phyloP scores from a whole-genome alignment of 345 rosid genomes.

The Mangifera indica region DNA sequence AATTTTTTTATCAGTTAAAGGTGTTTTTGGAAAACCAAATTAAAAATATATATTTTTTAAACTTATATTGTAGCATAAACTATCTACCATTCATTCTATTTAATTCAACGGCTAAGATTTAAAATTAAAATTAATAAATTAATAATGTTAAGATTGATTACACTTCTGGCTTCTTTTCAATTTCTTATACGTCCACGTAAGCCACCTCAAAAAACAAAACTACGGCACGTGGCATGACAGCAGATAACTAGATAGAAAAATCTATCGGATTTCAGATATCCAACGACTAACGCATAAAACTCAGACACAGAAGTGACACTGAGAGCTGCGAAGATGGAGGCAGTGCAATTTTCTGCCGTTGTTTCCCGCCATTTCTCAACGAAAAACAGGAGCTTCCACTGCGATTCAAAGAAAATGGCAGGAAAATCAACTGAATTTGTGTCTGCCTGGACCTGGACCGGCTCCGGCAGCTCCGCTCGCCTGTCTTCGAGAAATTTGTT shows the following conservation, averaged over 20 bases:
- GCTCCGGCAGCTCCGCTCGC: conserved; percentile 37
- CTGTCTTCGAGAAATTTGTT: conserved; percentile 54
- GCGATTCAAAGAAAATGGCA: conserved; percentile 23
- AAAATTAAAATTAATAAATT: too few relatives aligned
- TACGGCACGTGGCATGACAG: conserved; percentile 15
- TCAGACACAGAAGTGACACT: not conserved
- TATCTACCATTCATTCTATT: too few relatives aligned
- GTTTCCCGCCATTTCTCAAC: conserved; percentile 51
- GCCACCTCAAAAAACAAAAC: not conserved
- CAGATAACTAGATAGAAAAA: conserved; percentile 9
- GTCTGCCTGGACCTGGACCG: conserved; percentile 50
- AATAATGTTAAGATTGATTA: too few relatives aligned
- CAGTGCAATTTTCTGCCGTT: conserved; percentile 40
- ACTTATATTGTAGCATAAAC: too few relatives aligned
- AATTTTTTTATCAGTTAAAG: too few relatives aligned
- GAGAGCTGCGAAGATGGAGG: conserved; percentile 45
- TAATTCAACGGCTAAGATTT: too few relatives aligned
- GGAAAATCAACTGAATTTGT: conserved; percentile 27
- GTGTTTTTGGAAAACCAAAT: too few relatives aligned
- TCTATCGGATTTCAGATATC: conserved; percentile 15
- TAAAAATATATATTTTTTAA: too few relatives aligned
- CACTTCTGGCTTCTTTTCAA: too few relatives aligned
- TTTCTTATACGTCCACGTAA: not conserved
- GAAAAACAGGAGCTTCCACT: conserved; percentile 15
- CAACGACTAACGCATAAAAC: conserved; percentile 3